A percentile compares a stretch with the other conserved stretches of the same genome.
Evolutionary conservation across 2,329 filamentous ascomycete genomes (phyloP).

Genomic region (Chaetomium sp.): DNA sequence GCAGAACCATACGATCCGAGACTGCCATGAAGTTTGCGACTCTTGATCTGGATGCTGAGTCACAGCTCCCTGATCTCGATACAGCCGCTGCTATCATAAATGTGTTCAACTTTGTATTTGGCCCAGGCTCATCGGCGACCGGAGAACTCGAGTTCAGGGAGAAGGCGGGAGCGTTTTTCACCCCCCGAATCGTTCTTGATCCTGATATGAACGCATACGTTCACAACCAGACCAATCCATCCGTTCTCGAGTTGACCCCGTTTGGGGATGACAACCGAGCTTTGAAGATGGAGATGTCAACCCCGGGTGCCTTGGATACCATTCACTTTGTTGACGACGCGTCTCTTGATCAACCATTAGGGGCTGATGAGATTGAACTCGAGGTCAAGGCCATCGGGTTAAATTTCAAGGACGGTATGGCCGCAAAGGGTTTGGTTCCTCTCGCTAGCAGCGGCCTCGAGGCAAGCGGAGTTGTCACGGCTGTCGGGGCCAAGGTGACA

Average conservation of each 20-base stretch:
- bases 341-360: slow-evolving; percentile 36
- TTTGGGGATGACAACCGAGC: slow-evolving; percentile 44
- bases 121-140: slow-evolving; percentile 37
- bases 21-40: slow-evolving; percentile 48
- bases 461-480: slow-evolving; percentile 42
- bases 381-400: slow-evolving; percentile 48
- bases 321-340: slow-evolving; percentile 46
- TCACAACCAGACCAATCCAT: slow-evolving; percentile 46
- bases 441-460: slow-evolving; percentile 45
- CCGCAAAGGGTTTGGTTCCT: slow-evolving; percentile 45
- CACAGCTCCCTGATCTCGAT: slow-evolving; percentile 32
- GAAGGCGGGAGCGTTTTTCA: slow-evolving; percentile 44
- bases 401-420: slow-evolving; percentile 52
- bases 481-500: slow-evolving; percentile 34
- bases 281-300: slow-evolving; percentile 45
- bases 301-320: slow-evolving; percentile 44
- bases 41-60: slow-evolving; percentile 47
- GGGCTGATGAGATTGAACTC: slow-evolving; percentile 46
- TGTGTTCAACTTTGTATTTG: slow-evolving; percentile 45
- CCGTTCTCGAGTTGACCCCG: slow-evolving; percentile 42
- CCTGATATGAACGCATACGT: slow-evolving; percentile 47
- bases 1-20: slow-evolving; percentile 51
- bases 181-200: slow-evolving; percentile 46
- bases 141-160: slow-evolving; percentile 50
- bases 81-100: slow-evolving; percentile 36